Base-by-base conservation (phyloP, 2,329 filamentous ascomycete species). In the Pseudopithomyces chartarum region DNA sequence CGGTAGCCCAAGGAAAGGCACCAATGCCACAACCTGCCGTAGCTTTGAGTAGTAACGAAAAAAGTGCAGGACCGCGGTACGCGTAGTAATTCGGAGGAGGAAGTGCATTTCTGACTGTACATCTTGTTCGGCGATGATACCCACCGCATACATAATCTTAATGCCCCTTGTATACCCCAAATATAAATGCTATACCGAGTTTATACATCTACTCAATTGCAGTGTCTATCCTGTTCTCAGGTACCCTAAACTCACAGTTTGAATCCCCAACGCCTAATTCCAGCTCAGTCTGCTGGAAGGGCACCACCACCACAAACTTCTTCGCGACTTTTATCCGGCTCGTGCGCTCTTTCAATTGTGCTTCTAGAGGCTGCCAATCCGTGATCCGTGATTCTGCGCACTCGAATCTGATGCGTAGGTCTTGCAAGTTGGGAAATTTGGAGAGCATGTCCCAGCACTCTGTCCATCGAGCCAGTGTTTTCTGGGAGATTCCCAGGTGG, bases 31-130 rank as follows among this genome's bases (percentile, higher is more conserved):
- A 47, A 15, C 38, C 36, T 19, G 12, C 52, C 11, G 46, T 48
- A 4, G 60, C 56, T 2, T 57, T 54, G n/a, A 60, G 58, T 43
- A 60, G 57, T 50, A 53, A 59, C 39, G 64, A 65, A 48, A 68
- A 68, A 58, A 36, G 56, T n/a, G 38, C 49, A 19, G 59, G 58
- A 2, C 26, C 58, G 33, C 55, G 62, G 26, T 68, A 62, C 38
- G 64, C 62, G 36, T 68, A 38, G 58, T 50, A 19, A 39, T 36
- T n/a, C 3, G 34, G 36, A 40, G 34, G 19, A 17, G 33, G 40
- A 43, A 32, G 11, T 32, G 3, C 42, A 45, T 38, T 32, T 12
- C 39, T 12, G 26, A 26, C 22, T 32, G 29, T 38, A 19, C 36
- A 19, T 45, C 17, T 45, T 26, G 19, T 19, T 52, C 22, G 36